phyloP scores from a whole-genome alignment of 805 yeast genomes.

The Jamesozyma gamospora region DNA sequence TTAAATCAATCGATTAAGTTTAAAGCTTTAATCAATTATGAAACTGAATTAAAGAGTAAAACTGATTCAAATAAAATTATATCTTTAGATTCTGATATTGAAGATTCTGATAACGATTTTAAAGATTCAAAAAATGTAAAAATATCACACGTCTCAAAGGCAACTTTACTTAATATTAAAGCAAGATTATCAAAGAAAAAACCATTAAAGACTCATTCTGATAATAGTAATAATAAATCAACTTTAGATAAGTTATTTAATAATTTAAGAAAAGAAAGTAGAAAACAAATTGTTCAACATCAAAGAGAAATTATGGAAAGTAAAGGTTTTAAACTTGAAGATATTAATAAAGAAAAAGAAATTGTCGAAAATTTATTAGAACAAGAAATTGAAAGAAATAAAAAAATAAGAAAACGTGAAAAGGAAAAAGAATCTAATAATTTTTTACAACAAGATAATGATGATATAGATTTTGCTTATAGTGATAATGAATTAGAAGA shows the following conservation, averaged over 20 bases:
- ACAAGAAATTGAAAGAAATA: conserved; percentile 41
- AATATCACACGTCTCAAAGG: conserved; percentile 23
- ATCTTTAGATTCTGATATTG: conserved; percentile 14
- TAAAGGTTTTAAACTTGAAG: conserved; percentile 34
- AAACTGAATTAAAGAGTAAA: conserved; percentile 12
- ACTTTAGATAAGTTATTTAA: conserved; percentile 28
- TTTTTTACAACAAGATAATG: conserved; percentile 8
- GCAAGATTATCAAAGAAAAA: conserved; percentile 27
- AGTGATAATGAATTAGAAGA: conserved; percentile 19
- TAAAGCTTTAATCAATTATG: conserved; percentile 13
- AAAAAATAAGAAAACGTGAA: conserved; percentile 36
- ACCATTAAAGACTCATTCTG: background rate
- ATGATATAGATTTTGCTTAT: conserved; percentile 8
- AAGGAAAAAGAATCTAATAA: conserved; percentile 27
- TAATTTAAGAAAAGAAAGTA: conserved; percentile 35
- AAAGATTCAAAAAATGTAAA: background rate
- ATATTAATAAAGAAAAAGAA: conserved; percentile 32
- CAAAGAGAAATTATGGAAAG: conserved; percentile 38
- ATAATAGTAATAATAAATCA: conserved; percentile 6
- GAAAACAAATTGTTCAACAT: conserved; percentile 40
- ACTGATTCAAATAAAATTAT: conserved; percentile 8
- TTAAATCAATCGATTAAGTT: background rate
- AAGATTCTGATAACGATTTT: conserved; percentile 10
- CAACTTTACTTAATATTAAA: conserved; percentile 29
- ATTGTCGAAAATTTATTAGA: conserved; percentile 31